Conservation (phyloP, 2,329 filamentous ascomycete species). For the Ascochyta lentis region DNA sequence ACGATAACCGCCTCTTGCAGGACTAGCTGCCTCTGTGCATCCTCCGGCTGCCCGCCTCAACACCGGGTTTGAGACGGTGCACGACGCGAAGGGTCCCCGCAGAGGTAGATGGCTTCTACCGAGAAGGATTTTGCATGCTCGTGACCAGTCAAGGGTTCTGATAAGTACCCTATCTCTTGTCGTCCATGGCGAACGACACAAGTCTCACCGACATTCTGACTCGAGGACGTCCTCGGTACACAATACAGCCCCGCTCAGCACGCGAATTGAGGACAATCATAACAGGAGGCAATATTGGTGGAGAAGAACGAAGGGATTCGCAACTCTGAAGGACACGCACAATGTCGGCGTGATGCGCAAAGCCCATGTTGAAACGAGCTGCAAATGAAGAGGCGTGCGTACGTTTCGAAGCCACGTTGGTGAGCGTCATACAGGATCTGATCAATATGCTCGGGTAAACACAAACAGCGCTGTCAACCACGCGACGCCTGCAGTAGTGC, state of each 20-base stretch:
- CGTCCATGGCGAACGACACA: conserved; percentile 6
- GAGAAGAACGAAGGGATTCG: conserved; percentile 21
- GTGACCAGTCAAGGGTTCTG: conserved; percentile 14
- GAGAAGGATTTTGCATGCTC: conserved; percentile 7
- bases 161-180: conserved; percentile 15
- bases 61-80: conserved; percentile 12
- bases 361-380: conserved; percentile 34
- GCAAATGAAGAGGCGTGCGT: conserved; percentile 23
- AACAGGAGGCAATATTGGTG: conserved; percentile 35
- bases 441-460: conserved; percentile 21
- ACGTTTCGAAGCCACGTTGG: conserved; percentile 27
- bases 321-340: conserved; percentile 19
- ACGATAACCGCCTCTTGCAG: conserved; percentile 26
- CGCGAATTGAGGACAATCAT: conserved; percentile 19
- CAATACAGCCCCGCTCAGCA: conserved; percentile 26
- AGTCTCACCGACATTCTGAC: conserved; percentile 44
- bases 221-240: conserved; percentile 20
- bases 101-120: conserved; percentile 4
- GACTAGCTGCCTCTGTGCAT: conserved; percentile 20
- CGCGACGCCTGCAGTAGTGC: conserved; percentile 25
- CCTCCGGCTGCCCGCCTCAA: conserved; percentile 18
- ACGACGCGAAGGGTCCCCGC: conserved; percentile 3
- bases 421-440: conserved; percentile 15
- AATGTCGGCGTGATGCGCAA: conserved; percentile 31
- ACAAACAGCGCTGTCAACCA: conserved; percentile 19